A percentile compares a stretch with the other conserved stretches of the same genome.
Evolutionary conservation across 805 yeast species (phyloP).

Genomic region (Hanseniaspora hatyaiensis): DNA sequence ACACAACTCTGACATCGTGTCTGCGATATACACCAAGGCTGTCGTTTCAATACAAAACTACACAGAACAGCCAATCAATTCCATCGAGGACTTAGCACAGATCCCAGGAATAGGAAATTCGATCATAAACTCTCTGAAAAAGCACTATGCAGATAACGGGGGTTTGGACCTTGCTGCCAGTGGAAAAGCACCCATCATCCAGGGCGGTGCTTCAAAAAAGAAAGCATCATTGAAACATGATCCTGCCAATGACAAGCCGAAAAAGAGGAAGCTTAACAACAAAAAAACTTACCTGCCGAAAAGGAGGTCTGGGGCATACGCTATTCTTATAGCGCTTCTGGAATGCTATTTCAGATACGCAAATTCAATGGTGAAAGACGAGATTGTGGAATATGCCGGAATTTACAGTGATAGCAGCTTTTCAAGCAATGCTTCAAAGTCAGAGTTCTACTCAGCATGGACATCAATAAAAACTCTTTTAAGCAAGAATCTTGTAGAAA

Average conservation of each 20-base stretch:
- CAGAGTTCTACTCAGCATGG: conserved; percentile 69
- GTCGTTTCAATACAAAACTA: not conserved
- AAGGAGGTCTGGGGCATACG: conserved; percentile 74
- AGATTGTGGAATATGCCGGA: conserved; percentile 43
- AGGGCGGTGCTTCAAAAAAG: conserved; percentile 12
- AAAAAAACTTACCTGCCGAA: conserved; percentile 51
- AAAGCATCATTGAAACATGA: too few species aligned
- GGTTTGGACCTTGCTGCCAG: conserved; percentile 34
- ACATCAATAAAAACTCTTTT: conserved; percentile 50
- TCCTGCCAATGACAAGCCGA: conserved; percentile 19
- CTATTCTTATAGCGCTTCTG: conserved; percentile 52
- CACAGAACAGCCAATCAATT: conserved; percentile 18
- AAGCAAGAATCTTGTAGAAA: conserved; percentile 45
- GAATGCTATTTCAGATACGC: conserved; percentile 27
- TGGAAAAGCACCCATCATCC: conserved; percentile 17
- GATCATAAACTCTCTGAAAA: conserved; percentile 42
- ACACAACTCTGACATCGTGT: not conserved
- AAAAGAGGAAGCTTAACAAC: conserved; percentile 22
- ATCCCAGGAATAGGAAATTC: conserved; percentile 65
- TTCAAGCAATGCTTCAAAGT: conserved; percentile 45
- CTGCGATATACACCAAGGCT: not conserved
- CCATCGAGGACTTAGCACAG: conserved; percentile 45
- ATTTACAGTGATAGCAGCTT: conserved; percentile 50
- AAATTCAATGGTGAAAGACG: conserved; percentile 54
- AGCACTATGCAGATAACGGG: conserved; percentile 49